Percentiles rank a stretch among this genome's conserved stretches.
Conservation (phyloP, 176 grass and related monocot genomes). For the Bolboschoenus planiculmis region DNA sequence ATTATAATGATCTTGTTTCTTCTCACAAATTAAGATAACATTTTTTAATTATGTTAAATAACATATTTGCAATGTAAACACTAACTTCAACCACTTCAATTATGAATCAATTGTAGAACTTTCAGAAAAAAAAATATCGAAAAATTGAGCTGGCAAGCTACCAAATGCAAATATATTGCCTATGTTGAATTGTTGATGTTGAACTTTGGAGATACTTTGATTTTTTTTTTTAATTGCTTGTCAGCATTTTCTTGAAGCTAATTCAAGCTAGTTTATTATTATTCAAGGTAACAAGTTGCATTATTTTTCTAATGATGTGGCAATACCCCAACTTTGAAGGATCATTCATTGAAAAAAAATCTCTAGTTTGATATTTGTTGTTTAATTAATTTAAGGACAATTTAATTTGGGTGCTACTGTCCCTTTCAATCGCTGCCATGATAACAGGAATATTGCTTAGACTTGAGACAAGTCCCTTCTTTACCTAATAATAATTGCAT, state of each 20-base stretch:
- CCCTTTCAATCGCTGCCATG: constrained; percentile 7
- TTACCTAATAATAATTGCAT: constrained; percentile 10
- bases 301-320: constrained; percentile 1
- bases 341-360: not conserved
- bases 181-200: not conserved
- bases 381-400: not conserved
- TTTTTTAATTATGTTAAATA: not conserved
- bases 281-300: not conserved
- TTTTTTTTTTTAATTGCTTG: not conserved
- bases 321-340: not conserved
- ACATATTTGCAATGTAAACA: not conserved
- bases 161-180: not conserved
- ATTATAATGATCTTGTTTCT: not conserved
- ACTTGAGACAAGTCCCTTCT: not conserved
- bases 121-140: not conserved
- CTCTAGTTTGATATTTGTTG: not conserved
- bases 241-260: not conserved
- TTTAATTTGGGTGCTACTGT: not conserved
- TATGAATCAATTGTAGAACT: not conserved
- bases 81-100: not conserved
- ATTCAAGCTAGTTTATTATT: constrained; percentile 16
- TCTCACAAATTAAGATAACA: not conserved
- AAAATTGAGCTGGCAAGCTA: not conserved
- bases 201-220: not conserved
- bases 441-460: constrained; percentile 3